Evolutionary conservation across 2,329 filamentous ascomycete species (phyloP), one percentile per base, ranked within the genome.

Genomic region (Ascosphaera apis): DNA sequence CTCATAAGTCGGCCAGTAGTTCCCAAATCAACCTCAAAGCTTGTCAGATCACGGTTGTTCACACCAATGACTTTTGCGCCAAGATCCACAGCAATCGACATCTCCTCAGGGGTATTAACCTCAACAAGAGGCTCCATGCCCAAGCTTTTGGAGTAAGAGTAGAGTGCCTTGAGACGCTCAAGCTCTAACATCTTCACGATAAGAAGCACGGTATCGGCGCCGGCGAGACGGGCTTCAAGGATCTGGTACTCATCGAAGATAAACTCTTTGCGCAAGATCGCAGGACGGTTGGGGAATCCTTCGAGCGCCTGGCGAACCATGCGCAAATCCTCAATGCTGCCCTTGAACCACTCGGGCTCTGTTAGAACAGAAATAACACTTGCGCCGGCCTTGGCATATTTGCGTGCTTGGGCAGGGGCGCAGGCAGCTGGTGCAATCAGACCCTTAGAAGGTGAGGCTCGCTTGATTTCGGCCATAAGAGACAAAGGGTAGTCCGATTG

Each of bases 191-290:
- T 98, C 62, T 98, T 98, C 36, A 98, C 88, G 45, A 98, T 98
- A 15, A 98, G 67, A 17, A 98, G 64, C 13, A 98, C 76, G 0
- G 86, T 93, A 54, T 98, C 86, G 5, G 88, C 88, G 43, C 88
- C 88, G 9, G 86, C 83, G 38, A 98, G 61, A 34, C 91, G 69
- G 18, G 84, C 88, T 56, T 98, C 88, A 4, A 98, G 65, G 37
- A 98, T 95, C 54, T 98, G 88, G 51, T 98, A 98, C 53, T 95
- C 83, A 33, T 95, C 84, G 48, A 95, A 98, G 30, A 98, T 73
- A 48, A 98, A 98, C 47, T 98, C 88, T 52, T 98, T 98, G 16
- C 91, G 74, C 19, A 98, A 61, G 9, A 98, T 69, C 2, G 86
- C 91, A 2, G 88, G 91, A 36, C 88, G 69, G 52, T 93, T 91